phyloP scores from a whole-genome alignment of 345 rosid species.

The Acer saccharum region DNA sequence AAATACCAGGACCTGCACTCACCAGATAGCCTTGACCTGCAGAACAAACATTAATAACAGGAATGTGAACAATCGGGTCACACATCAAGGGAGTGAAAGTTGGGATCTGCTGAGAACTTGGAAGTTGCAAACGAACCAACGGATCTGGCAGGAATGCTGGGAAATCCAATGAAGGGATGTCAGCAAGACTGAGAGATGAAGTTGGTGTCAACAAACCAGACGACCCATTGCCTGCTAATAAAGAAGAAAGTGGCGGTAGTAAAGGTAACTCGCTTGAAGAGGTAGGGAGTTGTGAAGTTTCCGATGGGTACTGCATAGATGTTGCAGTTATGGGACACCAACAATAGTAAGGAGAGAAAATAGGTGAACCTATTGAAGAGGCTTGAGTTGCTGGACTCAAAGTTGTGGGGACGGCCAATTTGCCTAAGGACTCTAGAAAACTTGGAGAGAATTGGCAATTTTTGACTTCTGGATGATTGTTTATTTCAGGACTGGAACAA shows the following conservation, averaged over 20 bases:
- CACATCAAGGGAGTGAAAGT: constrained; percentile 87
- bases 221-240: constrained; percentile 51
- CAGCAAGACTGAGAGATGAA: constrained; percentile 53
- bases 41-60: constrained; percentile 87
- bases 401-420: constrained; percentile 35
- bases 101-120: constrained; percentile 65
- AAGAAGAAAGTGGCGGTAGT: constrained; percentile 70
- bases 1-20: constrained; percentile 71
- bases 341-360: constrained; percentile 83
- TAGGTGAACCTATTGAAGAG: constrained; percentile 46
- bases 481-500: constrained; percentile 34
- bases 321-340: constrained; percentile 82
- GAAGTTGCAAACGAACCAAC: constrained; percentile 50
- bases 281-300: constrained; percentile 39
- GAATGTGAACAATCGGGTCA: constrained; percentile 91
- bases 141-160: constrained; percentile 65
- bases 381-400: constrained; percentile 37
- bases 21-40: constrained; percentile 95
- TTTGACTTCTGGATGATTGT: constrained; percentile 25
- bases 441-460: constrained; percentile 28
- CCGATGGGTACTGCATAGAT: constrained; percentile 38
- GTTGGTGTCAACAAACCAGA: constrained; percentile 55
- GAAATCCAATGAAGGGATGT: constrained; percentile 53
- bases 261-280: constrained; percentile 50
- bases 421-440: constrained; percentile 48